These are phyloP conservation scores for Wickerhamiella infanticola DNA, from an alignment of 1,139 yeast genomes.

Conservation along the genomic window DNA sequence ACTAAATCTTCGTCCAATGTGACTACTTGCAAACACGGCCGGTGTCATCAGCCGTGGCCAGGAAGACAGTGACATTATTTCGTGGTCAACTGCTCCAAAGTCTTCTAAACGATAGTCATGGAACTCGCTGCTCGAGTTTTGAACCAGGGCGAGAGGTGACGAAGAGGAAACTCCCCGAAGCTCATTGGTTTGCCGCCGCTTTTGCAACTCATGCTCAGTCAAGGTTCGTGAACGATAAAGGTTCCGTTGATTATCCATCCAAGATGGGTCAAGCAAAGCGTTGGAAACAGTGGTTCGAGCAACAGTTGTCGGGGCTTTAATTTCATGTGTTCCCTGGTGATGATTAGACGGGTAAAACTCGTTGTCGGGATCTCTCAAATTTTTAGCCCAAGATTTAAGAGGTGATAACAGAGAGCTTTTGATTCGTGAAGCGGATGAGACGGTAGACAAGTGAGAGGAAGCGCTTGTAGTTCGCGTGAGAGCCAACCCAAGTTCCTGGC, in stretches of 20 bases:
- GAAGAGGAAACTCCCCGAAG: slow-evolving; percentile 47
- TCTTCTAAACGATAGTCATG: slow-evolving; percentile 16
- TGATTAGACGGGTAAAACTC: background rate
- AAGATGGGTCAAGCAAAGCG: slow-evolving; percentile 15
- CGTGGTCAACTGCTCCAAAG: slow-evolving; percentile 20
- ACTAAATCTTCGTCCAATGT: slow-evolving; percentile 30
- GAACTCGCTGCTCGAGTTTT: slow-evolving; percentile 9
- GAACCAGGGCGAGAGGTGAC: slow-evolving; percentile 37
- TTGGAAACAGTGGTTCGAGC: background rate
- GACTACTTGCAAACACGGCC: slow-evolving; percentile 32
- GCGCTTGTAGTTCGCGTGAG: background rate
- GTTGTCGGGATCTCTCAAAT: background rate
- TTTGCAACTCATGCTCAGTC: slow-evolving; percentile 51
- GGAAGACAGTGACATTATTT: slow-evolving; percentile 18
- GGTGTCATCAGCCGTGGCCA: slow-evolving; percentile 30
- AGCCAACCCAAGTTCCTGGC: background rate
- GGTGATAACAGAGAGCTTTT: background rate
- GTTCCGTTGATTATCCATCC: slow-evolving; percentile 42
- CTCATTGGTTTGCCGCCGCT: slow-evolving; percentile 53
- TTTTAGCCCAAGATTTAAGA: background rate
- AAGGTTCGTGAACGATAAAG: slow-evolving; percentile 65
- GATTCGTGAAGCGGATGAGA: slow-evolving; percentile 1
- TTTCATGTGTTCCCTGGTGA: background rate
- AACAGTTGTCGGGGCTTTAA: no score
- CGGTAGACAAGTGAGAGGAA: background rate